Base-by-base conservation (phyloP, 2,329 filamentous ascomycete genomes). In the Aspergillus sp. region DNA sequence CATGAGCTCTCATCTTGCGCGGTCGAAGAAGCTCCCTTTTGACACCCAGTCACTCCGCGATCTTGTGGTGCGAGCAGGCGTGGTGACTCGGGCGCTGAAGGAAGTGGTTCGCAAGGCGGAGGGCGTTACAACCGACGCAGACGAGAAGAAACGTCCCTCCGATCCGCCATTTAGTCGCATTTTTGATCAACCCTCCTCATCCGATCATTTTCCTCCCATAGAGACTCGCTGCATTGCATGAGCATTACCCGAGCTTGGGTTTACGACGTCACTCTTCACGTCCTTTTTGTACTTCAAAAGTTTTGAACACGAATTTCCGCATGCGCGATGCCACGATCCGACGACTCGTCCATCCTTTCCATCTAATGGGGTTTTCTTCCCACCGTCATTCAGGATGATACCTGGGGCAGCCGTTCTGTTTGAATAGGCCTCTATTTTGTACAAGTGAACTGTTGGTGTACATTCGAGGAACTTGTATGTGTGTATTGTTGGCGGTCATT, bases 41-140 rank as follows among this genome's bases (percentile, higher is more conserved):
- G 84, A 87, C 62, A 87, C 84, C 2, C 81, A 81, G 21, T 86
- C 84, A 41, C 75, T 87, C 13, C 78, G 79, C 58, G 81, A 85
- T 62, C 81, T 87, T 51, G 84, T 87, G 21, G 64, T 74, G 23
- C 73, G 77, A 40, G 76, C 77, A 14, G 76, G 76, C 16, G 75
- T 76, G 25, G 74, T 79, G 41, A 79, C 76, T 16, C 69, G 77
- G 44, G 73, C 76, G 11, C 58, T 79, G 49, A 79, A 79, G 57
- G 77, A 79, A 53, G 72, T 77, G 45, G 71, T 79, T 42, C 75
- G 77, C 53, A 76, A 74, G 63, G 77, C 76, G 40, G 76, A 79
- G 57, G 73, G 73, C n/a, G 76, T 78, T 13, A 63, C 67, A 17
- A 46, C 60, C 36, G 58, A 64, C 55, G 56, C 71, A 44, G 58